Evolutionary conservation across 108 stramenopile genomes (phyloP), one percentile per base, ranked within the genome.

Genomic region (Skeletonema costatum): DNA sequence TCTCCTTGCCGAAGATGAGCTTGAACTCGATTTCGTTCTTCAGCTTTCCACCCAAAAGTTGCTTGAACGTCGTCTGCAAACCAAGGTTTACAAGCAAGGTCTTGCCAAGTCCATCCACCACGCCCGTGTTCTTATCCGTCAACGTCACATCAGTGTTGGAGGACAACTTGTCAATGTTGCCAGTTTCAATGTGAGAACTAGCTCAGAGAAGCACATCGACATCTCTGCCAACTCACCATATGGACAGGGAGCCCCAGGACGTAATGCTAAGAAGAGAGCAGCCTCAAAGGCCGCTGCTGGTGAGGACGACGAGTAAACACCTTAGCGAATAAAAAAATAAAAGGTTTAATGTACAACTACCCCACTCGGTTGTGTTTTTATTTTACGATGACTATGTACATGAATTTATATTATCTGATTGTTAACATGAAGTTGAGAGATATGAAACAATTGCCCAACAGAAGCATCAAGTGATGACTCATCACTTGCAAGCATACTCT

Each of bases 71-170:
- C 95, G 99, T 69, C 91, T 98, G 44, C 98, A 98, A 85, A 97
- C 96, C 77, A 91, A 93, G 93, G 97, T 97, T 21, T 97, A 96
- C 97, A 98, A 98, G 97, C 97, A 97, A 85, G 96, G 96, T 42
- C 88, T 98, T 35, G 99, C 99, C 90, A 98, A 99, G 96, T 90
- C 91, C 71, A 97, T 99, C 75, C 99, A 99, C 92, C 98, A 99
- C 79, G 99, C 99, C 66, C 98, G 99, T 82, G 98, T 99, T 62
- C 89, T 99, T 70, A 99, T 99, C 92, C 90, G 95, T 53, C 99
- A 99, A 86, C 95, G 99, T 68, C 99, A 99, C 96, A 99, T 99
- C 77, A 92, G 98, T 63, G 98, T 99, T 64, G 98, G 98, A 78
- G 92, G 89, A 71, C 98, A 98, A 81, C 87, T 99, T 31, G 99